Conservation (phyloP, 179 eudicot species). For the Corrigiola litoralis region DNA sequence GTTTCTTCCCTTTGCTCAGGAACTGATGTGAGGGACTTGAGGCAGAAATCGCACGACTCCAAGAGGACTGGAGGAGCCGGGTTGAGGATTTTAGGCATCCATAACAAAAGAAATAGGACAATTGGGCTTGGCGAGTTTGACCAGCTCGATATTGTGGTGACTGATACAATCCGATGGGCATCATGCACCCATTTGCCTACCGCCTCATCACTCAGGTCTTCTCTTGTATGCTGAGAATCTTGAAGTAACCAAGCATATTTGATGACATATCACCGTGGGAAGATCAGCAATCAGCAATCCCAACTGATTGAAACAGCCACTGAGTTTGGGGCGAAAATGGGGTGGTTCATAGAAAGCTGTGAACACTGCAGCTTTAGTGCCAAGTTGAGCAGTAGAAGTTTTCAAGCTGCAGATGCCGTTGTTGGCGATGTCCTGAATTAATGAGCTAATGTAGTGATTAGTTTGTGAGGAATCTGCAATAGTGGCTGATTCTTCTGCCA, state of each 20-base stretch:
- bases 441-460: constrained; percentile 17
- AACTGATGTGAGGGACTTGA: constrained; percentile 20
- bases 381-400: background rate
- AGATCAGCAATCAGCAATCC: background rate
- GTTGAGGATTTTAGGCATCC: constrained; percentile 37
- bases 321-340: background rate
- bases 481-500: constrained; percentile 12
- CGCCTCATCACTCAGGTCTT: constrained; percentile 54
- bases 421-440: background rate
- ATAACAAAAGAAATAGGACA: constrained; percentile 65
- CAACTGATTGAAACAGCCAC: background rate
- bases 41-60: constrained; percentile 28
- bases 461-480: constrained; percentile 17
- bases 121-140: constrained; percentile 69
- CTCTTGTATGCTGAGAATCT: constrained; percentile 57
- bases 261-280: background rate
- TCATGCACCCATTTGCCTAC: constrained; percentile 71
- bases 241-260: background rate
- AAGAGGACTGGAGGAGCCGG: constrained; percentile 37
- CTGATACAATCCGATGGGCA: constrained; percentile 79
- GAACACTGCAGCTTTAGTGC: background rate
- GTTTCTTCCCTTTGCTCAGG: constrained; percentile 27
- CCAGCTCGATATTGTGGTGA: constrained; percentile 49
- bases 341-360: background rate
- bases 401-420: background rate